A percentile compares a stretch with the other conserved stretches of the same genome.
These are phyloP conservation scores for Xylariaceae sp. DNA, from an alignment of 2,329 filamentous ascomycete genomes.

Conservation along the genomic window DNA sequence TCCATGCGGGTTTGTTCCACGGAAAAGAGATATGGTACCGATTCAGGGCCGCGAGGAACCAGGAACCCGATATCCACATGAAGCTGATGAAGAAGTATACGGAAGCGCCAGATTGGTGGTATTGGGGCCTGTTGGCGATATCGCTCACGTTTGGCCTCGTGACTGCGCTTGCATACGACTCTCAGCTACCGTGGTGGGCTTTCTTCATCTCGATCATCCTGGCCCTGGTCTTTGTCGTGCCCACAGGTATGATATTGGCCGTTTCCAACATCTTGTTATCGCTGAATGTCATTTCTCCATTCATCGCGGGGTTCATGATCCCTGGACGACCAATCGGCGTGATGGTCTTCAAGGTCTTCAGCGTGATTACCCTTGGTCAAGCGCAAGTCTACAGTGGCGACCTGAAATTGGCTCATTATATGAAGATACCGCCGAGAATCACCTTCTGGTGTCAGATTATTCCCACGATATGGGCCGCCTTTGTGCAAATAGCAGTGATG, in stretches of 20 bases:
- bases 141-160: constrained; percentile 46
- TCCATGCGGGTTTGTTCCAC: constrained; percentile 37
- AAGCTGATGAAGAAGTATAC: constrained; percentile 50
- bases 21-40: constrained; percentile 42
- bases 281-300: constrained; percentile 49
- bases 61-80: constrained; percentile 46
- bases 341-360: constrained; percentile 53
- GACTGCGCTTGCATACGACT: constrained; percentile 41
- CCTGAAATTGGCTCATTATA: constrained; percentile 36
- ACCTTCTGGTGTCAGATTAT: constrained; percentile 47
- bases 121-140: constrained; percentile 37
- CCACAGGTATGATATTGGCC: constrained; percentile 43
- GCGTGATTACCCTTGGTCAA: constrained; percentile 35
- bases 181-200: constrained; percentile 49
- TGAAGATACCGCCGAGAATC: constrained; percentile 41
- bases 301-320: constrained; percentile 54
- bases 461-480: constrained; percentile 43
- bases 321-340: constrained; percentile 51
- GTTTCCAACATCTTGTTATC: constrained; percentile 48
- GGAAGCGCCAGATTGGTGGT: constrained; percentile 53
- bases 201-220: constrained; percentile 47
- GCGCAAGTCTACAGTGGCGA: constrained; percentile 34
- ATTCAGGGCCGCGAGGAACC: constrained; percentile 41
- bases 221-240: constrained; percentile 41
- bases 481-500: constrained; percentile 45